Evolutionary conservation across 768 basidiomycete species (phyloP).

Genomic region (Lanmaoa pseudosensibilis): DNA sequence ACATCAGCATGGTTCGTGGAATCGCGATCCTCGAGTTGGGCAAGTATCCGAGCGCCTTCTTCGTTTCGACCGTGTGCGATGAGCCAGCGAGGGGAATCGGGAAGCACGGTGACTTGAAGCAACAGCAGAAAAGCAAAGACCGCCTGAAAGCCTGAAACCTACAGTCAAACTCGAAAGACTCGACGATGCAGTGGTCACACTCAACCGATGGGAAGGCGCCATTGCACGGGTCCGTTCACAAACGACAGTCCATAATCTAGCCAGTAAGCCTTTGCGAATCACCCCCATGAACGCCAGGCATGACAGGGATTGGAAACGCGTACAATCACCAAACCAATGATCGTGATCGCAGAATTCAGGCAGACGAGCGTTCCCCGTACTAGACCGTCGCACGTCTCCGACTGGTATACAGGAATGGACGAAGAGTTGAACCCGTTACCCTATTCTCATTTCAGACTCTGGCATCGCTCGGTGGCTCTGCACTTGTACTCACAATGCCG

Average conservation of each 20-base stretch:
- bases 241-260: not conserved
- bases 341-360: not conserved
- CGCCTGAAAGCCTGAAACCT: not conserved
- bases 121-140: not conserved
- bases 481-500: not conserved
- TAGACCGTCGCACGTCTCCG: not conserved
- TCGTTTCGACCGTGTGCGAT: not conserved
- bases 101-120: not conserved
- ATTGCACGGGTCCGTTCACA: not conserved
- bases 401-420: not conserved
- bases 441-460: not conserved
- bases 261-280: not conserved
- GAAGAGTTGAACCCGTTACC: not conserved
- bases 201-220: not conserved
- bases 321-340: not conserved
- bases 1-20: not conserved
- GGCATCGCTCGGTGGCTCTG: not conserved
- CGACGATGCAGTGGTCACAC: not conserved
- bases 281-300: not conserved
- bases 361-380: not conserved
- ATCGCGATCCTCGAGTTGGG: not conserved
- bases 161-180: not conserved
- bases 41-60: not conserved
- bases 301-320: not conserved
- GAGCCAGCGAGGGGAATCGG: not conserved